These are phyloP conservation scores for Talaromyces verruculosus DNA, from an alignment of 2,329 filamentous ascomycete species.

Conservation along the genomic window DNA sequence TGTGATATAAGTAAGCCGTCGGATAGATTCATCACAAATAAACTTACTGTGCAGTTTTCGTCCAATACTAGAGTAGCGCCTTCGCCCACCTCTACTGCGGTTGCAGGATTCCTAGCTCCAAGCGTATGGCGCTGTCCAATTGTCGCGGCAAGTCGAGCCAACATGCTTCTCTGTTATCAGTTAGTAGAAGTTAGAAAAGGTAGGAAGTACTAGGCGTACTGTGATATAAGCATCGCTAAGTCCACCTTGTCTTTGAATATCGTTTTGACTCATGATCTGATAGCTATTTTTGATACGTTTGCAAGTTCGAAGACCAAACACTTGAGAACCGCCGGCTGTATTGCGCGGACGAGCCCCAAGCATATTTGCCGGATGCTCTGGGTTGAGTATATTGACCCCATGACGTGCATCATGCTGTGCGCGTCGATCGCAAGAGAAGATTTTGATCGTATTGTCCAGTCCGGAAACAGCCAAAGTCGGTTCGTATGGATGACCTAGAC, in stretches of 20 bases:
- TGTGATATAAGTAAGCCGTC: background rate
- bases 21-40: background rate
- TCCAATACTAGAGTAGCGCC: slow-evolving; percentile 41
- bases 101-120: slow-evolving; percentile 27
- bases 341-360: slow-evolving; percentile 27
- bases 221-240: slow-evolving; percentile 60
- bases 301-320: slow-evolving; percentile 54
- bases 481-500: slow-evolving; percentile 63
- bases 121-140: slow-evolving; percentile 41
- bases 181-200: slow-evolving; percentile 19
- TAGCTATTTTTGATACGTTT: slow-evolving; percentile 62
- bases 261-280: slow-evolving; percentile 62
- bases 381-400: slow-evolving; percentile 59
- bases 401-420: slow-evolving; percentile 58
- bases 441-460: slow-evolving; percentile 68
- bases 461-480: slow-evolving; percentile 65
- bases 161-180: slow-evolving; percentile 47
- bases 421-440: slow-evolving; percentile 62
- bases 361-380: slow-evolving; percentile 41
- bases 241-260: slow-evolving; percentile 59
- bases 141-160: slow-evolving; percentile 46
- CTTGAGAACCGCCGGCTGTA: slow-evolving; percentile 26
- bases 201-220: slow-evolving; percentile 38
- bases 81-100: slow-evolving; percentile 30
- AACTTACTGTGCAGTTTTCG: slow-evolving; percentile 48